Evolutionary conservation across 176 grass and related monocot species (phyloP), one percentile per base, ranked within the genome.

Genomic region (Typha latifolia): DNA sequence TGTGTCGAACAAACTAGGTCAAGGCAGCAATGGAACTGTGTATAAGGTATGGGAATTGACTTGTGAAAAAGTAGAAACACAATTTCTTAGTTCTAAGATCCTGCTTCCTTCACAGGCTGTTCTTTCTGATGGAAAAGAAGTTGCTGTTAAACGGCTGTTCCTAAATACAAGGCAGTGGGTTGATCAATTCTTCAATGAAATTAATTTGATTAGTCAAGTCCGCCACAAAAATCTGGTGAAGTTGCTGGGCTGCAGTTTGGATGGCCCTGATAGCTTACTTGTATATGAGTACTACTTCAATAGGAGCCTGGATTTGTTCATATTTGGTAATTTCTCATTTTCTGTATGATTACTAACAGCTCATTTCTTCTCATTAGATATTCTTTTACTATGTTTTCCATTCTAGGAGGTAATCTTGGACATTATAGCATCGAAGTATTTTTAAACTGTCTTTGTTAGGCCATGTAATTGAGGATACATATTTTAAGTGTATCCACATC

Each of bases 261-360:
- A 82, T 84, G 90, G 86, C 55, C 90, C 86, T 19, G 90, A 95
- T 56, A 90, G 86, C 56, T 79, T 95, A 51, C 90, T 95, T 81
- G 77, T 95, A 31, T 95, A 95, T 81, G 90, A 95, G 78, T 90
- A 84, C 82, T 90, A 89, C 72, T 74, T 73, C 49, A 95, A 95
- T 43, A 89, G 71, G 61, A 95, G 90, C 68, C 86, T 95, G 47
- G 83, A 95, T 66, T 70, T 86, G 51, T 95, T 95, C 75, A 70
- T 95, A 67, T 95, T 95, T 72, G 80, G 90, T 95, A 79, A 72
- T 32, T 55, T 37, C 55, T 47, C 5, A 15, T 69, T 2, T 82
- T 49, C 32, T n/a, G 29, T 14, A 32, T 78, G 19, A 47, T 19
- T 71, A 78, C 8, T 31, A n/a, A 52, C 32, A 65, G 16, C 10